Percentiles rank a stretch among this genome's conserved stretches.
Evolutionary conservation across 2,329 filamentous ascomycete species (phyloP).

Genomic region (Colletotrichum sp.): DNA sequence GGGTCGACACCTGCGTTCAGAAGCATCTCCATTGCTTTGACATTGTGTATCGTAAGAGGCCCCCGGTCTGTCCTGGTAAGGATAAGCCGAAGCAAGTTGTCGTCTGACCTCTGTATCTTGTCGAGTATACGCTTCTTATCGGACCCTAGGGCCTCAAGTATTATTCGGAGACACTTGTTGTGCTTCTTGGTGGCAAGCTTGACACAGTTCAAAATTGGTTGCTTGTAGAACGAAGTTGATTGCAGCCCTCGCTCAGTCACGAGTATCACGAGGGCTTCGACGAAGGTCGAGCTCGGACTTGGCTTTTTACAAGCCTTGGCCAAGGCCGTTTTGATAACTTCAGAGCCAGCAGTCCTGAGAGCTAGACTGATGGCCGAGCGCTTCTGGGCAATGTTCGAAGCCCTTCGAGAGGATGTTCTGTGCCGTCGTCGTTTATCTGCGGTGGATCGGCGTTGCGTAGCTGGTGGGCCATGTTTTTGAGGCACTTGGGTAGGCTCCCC

Average conservation of each 20-base stretch:
- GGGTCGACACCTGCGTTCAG: not conserved
- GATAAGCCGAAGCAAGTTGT: not conserved
- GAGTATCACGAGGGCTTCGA: not conserved
- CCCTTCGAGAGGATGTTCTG: not conserved
- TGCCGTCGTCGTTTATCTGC: not conserved
- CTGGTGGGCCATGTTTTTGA: not conserved
- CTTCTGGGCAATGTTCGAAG: not conserved
- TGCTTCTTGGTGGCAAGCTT: not conserved
- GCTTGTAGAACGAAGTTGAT: not conserved
- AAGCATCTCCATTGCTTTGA: not conserved
- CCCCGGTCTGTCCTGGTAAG: not conserved
- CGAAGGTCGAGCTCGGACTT: not conserved
- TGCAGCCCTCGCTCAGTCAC: not conserved
- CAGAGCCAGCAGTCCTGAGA: not conserved
- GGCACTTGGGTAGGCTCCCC: not conserved
- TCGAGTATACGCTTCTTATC: not conserved
- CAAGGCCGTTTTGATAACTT: not conserved
- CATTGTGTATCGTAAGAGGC: not conserved
- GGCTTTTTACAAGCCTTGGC: not conserved
- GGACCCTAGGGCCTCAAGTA: not conserved
- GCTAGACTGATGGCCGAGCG: not conserved
- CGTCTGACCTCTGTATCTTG: not conserved
- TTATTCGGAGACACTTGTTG: not conserved
- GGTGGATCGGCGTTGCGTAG: not conserved
- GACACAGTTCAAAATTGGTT: not conserved